Evolutionary conservation across 2,329 filamentous ascomycete genomes (phyloP).

Genomic region (Colletotrichum simmondsii): DNA sequence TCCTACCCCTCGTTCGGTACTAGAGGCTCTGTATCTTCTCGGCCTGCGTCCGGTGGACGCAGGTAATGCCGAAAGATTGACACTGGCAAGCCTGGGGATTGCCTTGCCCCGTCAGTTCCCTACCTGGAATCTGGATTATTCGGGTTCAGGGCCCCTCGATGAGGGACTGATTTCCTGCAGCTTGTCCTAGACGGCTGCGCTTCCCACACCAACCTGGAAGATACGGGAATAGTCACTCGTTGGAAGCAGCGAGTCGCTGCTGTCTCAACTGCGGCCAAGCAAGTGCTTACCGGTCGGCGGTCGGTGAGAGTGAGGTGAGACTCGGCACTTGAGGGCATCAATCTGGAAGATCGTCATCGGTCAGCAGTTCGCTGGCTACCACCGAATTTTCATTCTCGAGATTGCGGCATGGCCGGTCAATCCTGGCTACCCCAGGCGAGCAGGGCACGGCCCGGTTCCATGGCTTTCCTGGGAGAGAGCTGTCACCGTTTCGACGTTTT

Average conservation of each 20-base stretch:
- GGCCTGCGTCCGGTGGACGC: background rate
- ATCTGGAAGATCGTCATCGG: background rate
- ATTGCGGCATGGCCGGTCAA: constrained; percentile 12
- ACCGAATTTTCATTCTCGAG: background rate
- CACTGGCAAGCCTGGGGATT: background rate
- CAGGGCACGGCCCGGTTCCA: background rate
- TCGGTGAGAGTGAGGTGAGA: background rate
- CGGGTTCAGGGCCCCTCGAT: background rate
- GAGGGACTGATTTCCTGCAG: background rate
- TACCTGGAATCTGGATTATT: constrained; percentile 6
- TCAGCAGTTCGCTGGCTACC: background rate
- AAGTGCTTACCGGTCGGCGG: constrained; percentile 7
- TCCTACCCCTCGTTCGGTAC: constrained; percentile 21
- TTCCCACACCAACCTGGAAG: constrained; percentile 3
- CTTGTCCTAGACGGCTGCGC: constrained; percentile 17
- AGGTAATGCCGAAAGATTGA: background rate
- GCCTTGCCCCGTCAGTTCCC: background rate
- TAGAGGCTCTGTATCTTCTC: constrained; percentile 24
- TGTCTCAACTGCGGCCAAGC: background rate
- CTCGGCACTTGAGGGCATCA: background rate
- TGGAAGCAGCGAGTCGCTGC: constrained; percentile 11
- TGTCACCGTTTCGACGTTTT: background rate
- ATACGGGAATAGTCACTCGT: constrained; percentile 10
- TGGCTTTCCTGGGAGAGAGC: background rate
- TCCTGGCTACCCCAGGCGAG: background rate